A percentile compares a stretch with the other conserved stretches of the same genome.
phyloP scores from a whole-genome alignment of 768 basidiomycete genomes.

The Chlorophyllum brunneum region DNA sequence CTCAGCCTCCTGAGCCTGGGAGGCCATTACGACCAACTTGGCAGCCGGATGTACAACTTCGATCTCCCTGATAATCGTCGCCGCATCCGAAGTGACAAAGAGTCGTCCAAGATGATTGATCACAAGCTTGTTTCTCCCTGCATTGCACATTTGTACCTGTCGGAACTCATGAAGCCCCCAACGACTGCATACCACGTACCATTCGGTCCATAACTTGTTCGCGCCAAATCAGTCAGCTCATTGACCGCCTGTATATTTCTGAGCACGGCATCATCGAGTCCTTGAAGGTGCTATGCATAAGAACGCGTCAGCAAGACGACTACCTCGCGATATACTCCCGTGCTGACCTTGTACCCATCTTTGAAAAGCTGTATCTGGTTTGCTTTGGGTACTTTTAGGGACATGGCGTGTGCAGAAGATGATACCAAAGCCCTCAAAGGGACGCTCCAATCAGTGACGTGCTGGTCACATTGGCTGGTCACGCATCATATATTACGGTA shows the following conservation, averaged over 20 bases:
- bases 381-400: slow-evolving; percentile 90
- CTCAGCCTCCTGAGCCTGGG: slow-evolving; percentile 94
- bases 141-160: slow-evolving; percentile 5
- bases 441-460: background rate
- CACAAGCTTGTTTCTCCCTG: slow-evolving; percentile 94
- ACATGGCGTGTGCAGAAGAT: slow-evolving; percentile 46
- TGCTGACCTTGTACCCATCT: slow-evolving; percentile 85
- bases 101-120: slow-evolving; percentile 96
- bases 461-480: background rate
- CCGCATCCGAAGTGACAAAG: slow-evolving; percentile 98
- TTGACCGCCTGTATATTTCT: slow-evolving; percentile 96
- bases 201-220: slow-evolving; percentile 96
- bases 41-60: slow-evolving; percentile 99
- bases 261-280: slow-evolving; percentile 95
- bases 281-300: slow-evolving; percentile 58
- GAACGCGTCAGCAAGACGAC: slow-evolving; percentile 7
- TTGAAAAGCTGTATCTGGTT: slow-evolving; percentile 93
- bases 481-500: background rate
- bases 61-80: slow-evolving; percentile 96
- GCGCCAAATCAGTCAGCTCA: slow-evolving; percentile 90
- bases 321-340: background rate
- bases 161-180: slow-evolving; percentile 9
- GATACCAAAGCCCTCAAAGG: too few relatives aligned
- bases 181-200: slow-evolving; percentile 47
- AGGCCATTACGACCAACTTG: slow-evolving; percentile 98